Conservation (phyloP, 2,329 filamentous ascomycete genomes). For the Thielaviopsis cerberus region DNA sequence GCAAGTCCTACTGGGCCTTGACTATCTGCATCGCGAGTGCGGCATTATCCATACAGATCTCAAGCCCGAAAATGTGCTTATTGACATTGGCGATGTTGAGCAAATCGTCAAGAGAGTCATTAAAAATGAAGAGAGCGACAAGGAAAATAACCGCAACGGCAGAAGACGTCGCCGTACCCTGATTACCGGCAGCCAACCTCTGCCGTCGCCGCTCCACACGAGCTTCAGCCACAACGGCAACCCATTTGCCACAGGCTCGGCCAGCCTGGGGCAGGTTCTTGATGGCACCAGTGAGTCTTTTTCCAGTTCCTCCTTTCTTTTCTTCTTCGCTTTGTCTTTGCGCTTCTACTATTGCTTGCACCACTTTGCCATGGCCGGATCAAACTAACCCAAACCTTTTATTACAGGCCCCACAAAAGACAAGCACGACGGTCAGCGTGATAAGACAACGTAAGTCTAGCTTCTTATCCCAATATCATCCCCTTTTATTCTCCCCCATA, state of each 20-base stretch:
- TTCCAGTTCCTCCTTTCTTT: neutral
- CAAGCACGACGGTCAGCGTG: slow-evolving; percentile 48
- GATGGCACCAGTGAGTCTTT: slow-evolving; percentile 25
- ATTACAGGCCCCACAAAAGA: slow-evolving; percentile 8
- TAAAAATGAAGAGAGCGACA: slow-evolving; percentile 54
- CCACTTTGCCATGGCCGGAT: neutral
- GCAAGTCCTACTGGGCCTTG: slow-evolving; percentile 83
- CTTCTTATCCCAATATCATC: neutral
- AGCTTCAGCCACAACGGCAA: slow-evolving; percentile 52
- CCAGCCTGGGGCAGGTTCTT: slow-evolving; percentile 69
- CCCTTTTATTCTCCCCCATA: neutral
- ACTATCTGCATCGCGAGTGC: slow-evolving; percentile 93
- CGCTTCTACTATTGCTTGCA: neutral
- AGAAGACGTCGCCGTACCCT: slow-evolving; percentile 75
- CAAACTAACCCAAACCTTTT: neutral
- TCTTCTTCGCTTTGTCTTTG: neutral
- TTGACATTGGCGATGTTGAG: slow-evolving; percentile 97
- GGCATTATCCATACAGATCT: slow-evolving; percentile 97
- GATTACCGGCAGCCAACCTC: slow-evolving; percentile 89
- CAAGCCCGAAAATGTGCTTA: slow-evolving; percentile 94
- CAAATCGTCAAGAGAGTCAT: slow-evolving; percentile 95
- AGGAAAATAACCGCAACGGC: slow-evolving; percentile 83
- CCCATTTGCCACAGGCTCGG: slow-evolving; percentile 16
- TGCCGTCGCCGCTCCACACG: slow-evolving; percentile 85
- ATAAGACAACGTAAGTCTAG: slow-evolving; percentile 73